Evolutionary conservation across 192 early-diverging fungal species (phyloP).

Genomic region (Coemansia sp.): DNA sequence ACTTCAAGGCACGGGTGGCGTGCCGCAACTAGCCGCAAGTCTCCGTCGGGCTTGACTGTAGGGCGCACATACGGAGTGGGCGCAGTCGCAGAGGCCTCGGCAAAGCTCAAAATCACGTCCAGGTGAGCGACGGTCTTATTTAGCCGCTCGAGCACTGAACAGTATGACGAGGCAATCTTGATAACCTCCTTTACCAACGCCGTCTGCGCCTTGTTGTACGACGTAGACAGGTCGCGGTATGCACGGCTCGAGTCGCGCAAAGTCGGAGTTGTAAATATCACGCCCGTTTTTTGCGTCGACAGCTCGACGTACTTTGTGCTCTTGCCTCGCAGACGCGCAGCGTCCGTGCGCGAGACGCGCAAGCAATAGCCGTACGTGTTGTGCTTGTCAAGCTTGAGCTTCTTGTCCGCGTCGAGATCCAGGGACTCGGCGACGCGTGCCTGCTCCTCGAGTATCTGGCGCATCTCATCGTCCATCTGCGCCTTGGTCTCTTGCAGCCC

Average conservation of each 20-base stretch:
- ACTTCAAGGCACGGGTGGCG: slow-evolving; percentile 94
- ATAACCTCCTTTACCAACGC: slow-evolving; percentile 86
- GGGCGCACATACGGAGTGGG: slow-evolving; percentile 85
- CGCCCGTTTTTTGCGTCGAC: slow-evolving; percentile 83
- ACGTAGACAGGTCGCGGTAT: slow-evolving; percentile 56
- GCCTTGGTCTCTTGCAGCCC: slow-evolving; percentile 36
- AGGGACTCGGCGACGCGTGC: slow-evolving; percentile 57
- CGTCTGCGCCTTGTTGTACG: slow-evolving; percentile 70
- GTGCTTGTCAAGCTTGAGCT: slow-evolving; percentile 88
- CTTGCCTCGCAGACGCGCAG: slow-evolving; percentile 65
- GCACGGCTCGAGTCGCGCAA: slow-evolving; percentile 63
- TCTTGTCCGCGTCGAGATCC: slow-evolving; percentile 76
- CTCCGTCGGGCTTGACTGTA: slow-evolving; percentile 54
- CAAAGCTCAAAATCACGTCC: slow-evolving; percentile 87
- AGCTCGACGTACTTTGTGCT: slow-evolving; percentile 74
- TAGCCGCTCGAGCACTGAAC: slow-evolving; percentile 73
- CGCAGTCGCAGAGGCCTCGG: slow-evolving; percentile 79
- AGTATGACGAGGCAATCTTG: slow-evolving; percentile 79
- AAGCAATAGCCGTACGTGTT: slow-evolving; percentile 81
- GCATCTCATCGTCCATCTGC: slow-evolving; percentile 56
- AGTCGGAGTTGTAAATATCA: slow-evolving; percentile 76
- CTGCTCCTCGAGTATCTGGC: slow-evolving; percentile 62
- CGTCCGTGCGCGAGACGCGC: slow-evolving; percentile 70
- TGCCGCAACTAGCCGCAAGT: slow-evolving; percentile 64
- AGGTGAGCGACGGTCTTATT: slow-evolving; percentile 75